Percentiles rank a stretch among this genome's conserved stretches.
Conservation (phyloP, 495 filamentous ascomycete species). For the Neurospora sp. region DNA sequence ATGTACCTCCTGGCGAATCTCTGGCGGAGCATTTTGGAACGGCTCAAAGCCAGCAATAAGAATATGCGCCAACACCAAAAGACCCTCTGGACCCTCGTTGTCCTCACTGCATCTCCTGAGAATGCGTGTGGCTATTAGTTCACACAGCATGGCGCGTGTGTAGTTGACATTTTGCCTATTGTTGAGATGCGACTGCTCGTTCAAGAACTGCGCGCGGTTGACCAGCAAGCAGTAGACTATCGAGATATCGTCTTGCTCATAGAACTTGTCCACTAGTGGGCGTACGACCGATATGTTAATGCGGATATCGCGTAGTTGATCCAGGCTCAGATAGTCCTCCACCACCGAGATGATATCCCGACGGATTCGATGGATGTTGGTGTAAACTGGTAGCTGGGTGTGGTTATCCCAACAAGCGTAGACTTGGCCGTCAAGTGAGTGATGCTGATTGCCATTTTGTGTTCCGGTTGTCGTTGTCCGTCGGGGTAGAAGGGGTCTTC, state of each 20-base stretch:
- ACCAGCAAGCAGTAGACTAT: slow-evolving; percentile 62
- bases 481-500: slow-evolving; percentile 16
- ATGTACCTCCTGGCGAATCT: slow-evolving; percentile 40
- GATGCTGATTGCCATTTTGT: slow-evolving; percentile 6
- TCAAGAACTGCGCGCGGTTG: slow-evolving; percentile 57
- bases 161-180: slow-evolving; percentile 61
- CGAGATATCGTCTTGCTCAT: slow-evolving; percentile 58
- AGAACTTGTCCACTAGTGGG: slow-evolving; percentile 59
- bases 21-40: slow-evolving; percentile 55
- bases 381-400: slow-evolving; percentile 41
- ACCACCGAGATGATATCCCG: slow-evolving; percentile 42
- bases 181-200: slow-evolving; percentile 52
- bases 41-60: slow-evolving; percentile 64
- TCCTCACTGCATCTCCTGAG: slow-evolving; percentile 60
- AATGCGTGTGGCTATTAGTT: slow-evolving; percentile 56
- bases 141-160: slow-evolving; percentile 57
- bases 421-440: slow-evolving; percentile 11
- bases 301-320: slow-evolving; percentile 56
- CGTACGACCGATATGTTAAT: slow-evolving; percentile 62
- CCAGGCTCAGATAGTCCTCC: slow-evolving; percentile 45
- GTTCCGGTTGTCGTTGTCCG: slow-evolving; percentile 16
- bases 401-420: slow-evolving; percentile 22
- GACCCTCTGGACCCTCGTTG: slow-evolving; percentile 44
- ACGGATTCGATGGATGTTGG: slow-evolving; percentile 42
- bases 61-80: slow-evolving; percentile 60